Evolutionary conservation across 768 basidiomycete species (phyloP).

Genomic region (Suillus bovinus): DNA sequence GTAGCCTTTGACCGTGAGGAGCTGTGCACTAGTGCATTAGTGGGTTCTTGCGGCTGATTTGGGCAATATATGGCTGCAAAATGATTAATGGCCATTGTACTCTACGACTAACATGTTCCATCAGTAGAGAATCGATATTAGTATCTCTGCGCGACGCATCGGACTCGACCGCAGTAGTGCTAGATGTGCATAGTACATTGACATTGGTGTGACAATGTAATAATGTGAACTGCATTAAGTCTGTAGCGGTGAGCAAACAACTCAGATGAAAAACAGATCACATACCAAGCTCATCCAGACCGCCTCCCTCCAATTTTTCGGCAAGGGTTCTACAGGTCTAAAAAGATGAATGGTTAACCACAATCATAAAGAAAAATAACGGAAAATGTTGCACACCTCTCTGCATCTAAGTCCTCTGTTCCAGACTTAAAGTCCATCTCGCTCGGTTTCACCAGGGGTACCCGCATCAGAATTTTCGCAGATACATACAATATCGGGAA

Average conservation of each 20-base stretch:
- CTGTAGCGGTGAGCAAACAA: background rate
- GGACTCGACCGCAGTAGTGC: background rate
- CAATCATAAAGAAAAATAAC: background rate
- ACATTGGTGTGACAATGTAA: too few species aligned
- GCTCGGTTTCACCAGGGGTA: background rate
- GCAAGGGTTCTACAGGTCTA: background rate
- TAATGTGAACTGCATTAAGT: background rate
- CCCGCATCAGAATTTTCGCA: background rate
- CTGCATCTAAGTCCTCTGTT: background rate
- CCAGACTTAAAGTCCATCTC: background rate
- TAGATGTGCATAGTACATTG: background rate
- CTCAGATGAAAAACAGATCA: background rate
- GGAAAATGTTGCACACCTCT: background rate
- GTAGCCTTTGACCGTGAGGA: background rate
- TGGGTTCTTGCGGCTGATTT: background rate
- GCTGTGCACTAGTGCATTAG: too few species aligned
- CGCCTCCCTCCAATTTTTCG: background rate
- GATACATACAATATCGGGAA: background rate
- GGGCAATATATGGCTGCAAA: background rate
- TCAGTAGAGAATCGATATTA: background rate
- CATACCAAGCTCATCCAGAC: background rate
- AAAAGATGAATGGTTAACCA: background rate
- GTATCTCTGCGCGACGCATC: background rate
- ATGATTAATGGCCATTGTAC: background rate
- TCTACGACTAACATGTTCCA: too few species aligned